A percentile compares a stretch with the other conserved stretches of the same genome.
phyloP scores from a whole-genome alignment of 805 yeast genomes.

The Nakazawaea wickerhamii region DNA sequence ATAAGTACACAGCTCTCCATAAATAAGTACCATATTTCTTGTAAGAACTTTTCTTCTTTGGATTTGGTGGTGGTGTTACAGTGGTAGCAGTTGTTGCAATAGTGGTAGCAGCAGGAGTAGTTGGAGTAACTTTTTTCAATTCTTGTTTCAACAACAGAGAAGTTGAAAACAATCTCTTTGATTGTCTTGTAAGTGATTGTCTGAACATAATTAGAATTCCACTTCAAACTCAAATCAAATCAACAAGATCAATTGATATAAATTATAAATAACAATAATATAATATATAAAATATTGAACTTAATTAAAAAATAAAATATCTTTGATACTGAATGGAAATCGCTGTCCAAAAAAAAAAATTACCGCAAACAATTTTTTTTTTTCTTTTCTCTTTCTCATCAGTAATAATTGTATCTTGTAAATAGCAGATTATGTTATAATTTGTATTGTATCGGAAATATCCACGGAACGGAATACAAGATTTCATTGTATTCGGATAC shows the following conservation, averaged over 20 bases:
- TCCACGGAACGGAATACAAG: no score
- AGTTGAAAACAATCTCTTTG: conserved; percentile 6
- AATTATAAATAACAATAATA: not conserved
- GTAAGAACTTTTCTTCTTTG: conserved; percentile 1
- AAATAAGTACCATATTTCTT: conserved; percentile 4
- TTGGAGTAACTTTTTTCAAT: not conserved
- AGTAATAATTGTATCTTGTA: no score
- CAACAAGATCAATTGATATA: not conserved
- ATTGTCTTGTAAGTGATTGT: not conserved
- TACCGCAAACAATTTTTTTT: not conserved
- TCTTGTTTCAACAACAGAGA: conserved; percentile 7
- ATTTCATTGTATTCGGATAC: no score
- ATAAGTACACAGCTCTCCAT: conserved; percentile 38
- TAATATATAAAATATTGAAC: no score
- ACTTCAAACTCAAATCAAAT: not conserved
- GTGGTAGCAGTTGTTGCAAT: not conserved
- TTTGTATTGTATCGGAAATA: no score
- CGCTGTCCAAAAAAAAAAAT: not conserved
- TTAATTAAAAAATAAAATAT: no score
- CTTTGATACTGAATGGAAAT: no score
- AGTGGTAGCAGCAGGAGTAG: not conserved
- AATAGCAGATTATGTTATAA: no score
- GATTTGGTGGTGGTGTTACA: conserved; percentile 1
- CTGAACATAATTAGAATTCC: conserved; percentile 1
- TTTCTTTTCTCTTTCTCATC: not conserved